Base-by-base conservation (phyloP, 2,329 filamentous ascomycete genomes). In the Xylariaceae sp. region DNA sequence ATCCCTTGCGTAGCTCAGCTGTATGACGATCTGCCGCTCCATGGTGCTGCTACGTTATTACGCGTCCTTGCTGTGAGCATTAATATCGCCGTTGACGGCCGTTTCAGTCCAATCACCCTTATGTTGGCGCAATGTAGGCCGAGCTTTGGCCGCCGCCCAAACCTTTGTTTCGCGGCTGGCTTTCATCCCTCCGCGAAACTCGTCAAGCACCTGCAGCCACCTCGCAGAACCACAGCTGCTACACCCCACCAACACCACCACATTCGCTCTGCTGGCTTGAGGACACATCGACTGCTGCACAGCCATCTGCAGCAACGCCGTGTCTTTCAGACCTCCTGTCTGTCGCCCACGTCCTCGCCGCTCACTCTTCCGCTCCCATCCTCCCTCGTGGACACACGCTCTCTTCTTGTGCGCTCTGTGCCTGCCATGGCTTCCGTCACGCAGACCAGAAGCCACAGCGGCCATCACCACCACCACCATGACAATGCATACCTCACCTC, bases 401-500 rank as follows among this genome's bases (percentile, higher is more conserved):
- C 33, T 52, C 54, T 35, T 39, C 32, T 27, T 45, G 39, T 50
- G 12, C 40, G 38, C 31, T 49, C 49, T 35, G 43, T 51, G 17
- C 69, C 59, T n/a, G 32, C 54, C 58, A 64, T 66, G 65, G 55
- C 58, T 47, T 68, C 68, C 60, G 54, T 68, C 36, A 66, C 67
- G n/a, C 78, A 81, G 61, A 72, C 69, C 19, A 68, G 76, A 58
- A 67, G 67, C 55, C 77, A 81, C 56, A 67, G 69, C 54, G 76
- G 78, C 56, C 78, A 84, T 57, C 70, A 71, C 27, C 80, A 83
- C 57, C 83, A 87, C 62, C 83, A 89, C 66, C 83, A 88, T 68
- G 90, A 96, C 70, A 94, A 89, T 71, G 81, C 83, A 39, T 94
- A 90, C 66, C 77, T 95, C 44, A 87, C 83, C 4, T 92, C 88